Evolutionary conservation across 768 basidiomycete genomes (phyloP), one percentile per base, ranked within the genome.

Genomic region (Tricholoma flavovirens): DNA sequence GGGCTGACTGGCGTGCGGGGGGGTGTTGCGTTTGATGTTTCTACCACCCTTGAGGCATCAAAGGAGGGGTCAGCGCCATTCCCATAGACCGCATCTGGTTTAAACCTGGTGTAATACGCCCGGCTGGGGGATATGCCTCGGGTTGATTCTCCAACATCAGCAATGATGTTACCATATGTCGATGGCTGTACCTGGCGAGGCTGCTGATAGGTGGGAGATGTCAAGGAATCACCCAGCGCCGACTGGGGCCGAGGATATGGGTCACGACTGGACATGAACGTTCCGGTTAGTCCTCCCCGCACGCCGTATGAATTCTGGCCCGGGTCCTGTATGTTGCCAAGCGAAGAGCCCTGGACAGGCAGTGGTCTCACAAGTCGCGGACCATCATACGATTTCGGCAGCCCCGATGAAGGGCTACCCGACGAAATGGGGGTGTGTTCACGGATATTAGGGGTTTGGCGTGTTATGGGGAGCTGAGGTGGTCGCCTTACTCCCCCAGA

Each of bases 1-100:
- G 80, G 77, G 58, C 78, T 84, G 53, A 80, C 73, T 10, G 87
- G 87, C 48, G 86, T 88, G 35, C 80, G 81, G 49, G 86, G 83
- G 24, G 86, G 83, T 2, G 74, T 71, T 5, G 73, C 69, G 33
- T 69, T 72, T 14, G 73, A 70, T 5, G 74, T 73, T 56, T 83
- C 81, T 24, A 75, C 67, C 9, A 71, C 71, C 55, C 70, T 73
- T 54, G 71, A 72, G 38, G 64, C 64, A 53, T 73, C 74, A 21
- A 71, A 67, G 12, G 71, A 73, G 32, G 67, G 67, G 56, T 74
- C 71, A 7, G 69, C 71, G 42, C 68, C 69, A 43, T 66, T 67
- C 17, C 69, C 70, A 46, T 68, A 68, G 35, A 61, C 65, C 5
- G 63, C 66, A 21, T 70, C 68, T n/a, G 72, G 66, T 46, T 68